Base-by-base conservation (phyloP, 2,329 filamentous ascomycete genomes). In the Fusarium mundagurra region DNA sequence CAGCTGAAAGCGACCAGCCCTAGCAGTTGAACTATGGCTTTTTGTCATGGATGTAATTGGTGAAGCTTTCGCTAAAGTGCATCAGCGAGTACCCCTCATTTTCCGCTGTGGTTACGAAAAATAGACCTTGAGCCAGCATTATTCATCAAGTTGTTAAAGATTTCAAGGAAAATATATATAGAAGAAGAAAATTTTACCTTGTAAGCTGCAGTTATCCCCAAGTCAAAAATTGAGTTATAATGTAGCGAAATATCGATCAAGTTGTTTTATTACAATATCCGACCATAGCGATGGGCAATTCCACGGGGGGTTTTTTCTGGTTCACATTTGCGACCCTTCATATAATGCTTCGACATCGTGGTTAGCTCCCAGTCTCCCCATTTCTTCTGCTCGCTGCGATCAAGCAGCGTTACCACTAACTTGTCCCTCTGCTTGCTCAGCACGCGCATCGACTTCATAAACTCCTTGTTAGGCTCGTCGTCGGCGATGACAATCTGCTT, bases 371-470 rank as follows among this genome's bases (percentile, higher is more conserved):
- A 76, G 48, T 76, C 73, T 45, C 63, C 73, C 39, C 54, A 70
- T 11, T 69, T 74, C 59, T 72, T 76, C 1, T 16, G 1, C 38
- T 76, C 47, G 0, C 16, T 5, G 29, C 47, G 47, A n/a, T 1
- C 0, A n/a, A 50, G 29, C 20, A 50, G 47, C 14, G 47, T 50
- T 1, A 72, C 29, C 9, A 20, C 29, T n/a, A 76, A 33, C 9
- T 4, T 9, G 8, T 24, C 6, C 20, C 73, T 76, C 41, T 64
- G 45, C 36, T 47, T 76, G 1, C 59, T 33, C 43, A 76, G 27
- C 13, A 18, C 45, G n/a, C 65, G 63, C 68, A 76, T 61, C 1
- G 63, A 36, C 44, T 72, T 74, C 73, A 76, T 70, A 12, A 72
- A 76, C 0, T 27, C 22, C 34, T 57, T 73, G 9, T 67, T 36